phyloP scores from a whole-genome alignment of 106 monocot species.

The Allium cepa region DNA sequence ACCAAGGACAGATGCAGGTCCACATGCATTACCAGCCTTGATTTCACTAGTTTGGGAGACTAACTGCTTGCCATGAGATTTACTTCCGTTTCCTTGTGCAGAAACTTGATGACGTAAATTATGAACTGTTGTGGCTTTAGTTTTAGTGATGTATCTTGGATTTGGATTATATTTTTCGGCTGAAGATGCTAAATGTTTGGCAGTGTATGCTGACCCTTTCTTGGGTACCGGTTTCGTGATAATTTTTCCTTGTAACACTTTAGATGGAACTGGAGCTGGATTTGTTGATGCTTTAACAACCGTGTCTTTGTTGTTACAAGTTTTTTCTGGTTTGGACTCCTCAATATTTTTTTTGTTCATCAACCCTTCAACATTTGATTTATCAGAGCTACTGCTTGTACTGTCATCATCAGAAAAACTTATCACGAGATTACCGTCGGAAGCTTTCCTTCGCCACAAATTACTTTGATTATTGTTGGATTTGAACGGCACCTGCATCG shows the following conservation, averaged over 20 bases:
- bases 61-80: slow-evolving; percentile 6
- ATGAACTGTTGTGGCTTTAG: slow-evolving; percentile 21
- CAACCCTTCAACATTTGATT: background rate
- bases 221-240: slow-evolving; percentile 12
- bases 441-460: slow-evolving; percentile 38
- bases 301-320: slow-evolving; percentile 10
- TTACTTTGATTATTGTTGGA: slow-evolving; percentile 23
- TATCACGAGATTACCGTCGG: slow-evolving; percentile 58
- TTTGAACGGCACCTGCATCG: slow-evolving; percentile 24
- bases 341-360: background rate
- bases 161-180: slow-evolving; percentile 14
- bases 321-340: slow-evolving; percentile 3
- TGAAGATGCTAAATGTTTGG: slow-evolving; percentile 5
- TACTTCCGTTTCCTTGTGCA: slow-evolving; percentile 36
- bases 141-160: slow-evolving; percentile 9
- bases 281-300: slow-evolving; percentile 3
- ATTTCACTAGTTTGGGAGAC: slow-evolving; percentile 6
- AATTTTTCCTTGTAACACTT: background rate
- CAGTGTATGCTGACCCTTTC: background rate
- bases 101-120: slow-evolving; percentile 51
- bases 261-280: slow-evolving; percentile 1
- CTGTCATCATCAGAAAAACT: slow-evolving; percentile 80
- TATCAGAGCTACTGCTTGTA: slow-evolving; percentile 33
- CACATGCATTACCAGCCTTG: slow-evolving; percentile 7
- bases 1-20: slow-evolving; percentile 7